A percentile compares a stretch with the other conserved stretches of the same genome.
These are phyloP conservation scores for Prunus mume DNA, from an alignment of 306 rosid species.

Conservation along the genomic window DNA sequence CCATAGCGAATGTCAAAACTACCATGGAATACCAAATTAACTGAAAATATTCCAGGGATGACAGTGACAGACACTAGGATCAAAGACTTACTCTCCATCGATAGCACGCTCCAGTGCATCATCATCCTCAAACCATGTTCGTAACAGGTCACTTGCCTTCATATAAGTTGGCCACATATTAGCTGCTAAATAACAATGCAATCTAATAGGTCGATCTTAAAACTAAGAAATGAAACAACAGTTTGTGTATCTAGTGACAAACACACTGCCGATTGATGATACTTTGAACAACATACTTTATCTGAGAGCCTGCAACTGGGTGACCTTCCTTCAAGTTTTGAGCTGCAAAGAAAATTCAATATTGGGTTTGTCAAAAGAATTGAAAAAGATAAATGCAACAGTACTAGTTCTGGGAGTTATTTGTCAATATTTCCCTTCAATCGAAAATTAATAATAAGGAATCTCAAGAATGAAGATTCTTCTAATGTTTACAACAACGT, in stretches of 20 bases:
- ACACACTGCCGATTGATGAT: neutral
- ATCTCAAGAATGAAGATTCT: neutral
- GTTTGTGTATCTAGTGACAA: neutral
- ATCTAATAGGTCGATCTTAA: constrained; percentile 12
- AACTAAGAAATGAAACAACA: neutral
- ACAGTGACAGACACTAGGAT: constrained; percentile 7
- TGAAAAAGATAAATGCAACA: neutral
- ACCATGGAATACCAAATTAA: neutral
- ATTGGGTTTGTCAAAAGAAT: neutral
- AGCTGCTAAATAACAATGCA: constrained; percentile 23
- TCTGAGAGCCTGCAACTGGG: constrained; percentile 85
- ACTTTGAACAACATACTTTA: constrained; percentile 60
- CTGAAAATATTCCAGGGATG: neutral
- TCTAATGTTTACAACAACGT: neutral
- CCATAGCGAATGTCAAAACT: constrained; percentile 10
- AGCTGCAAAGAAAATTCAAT: constrained; percentile 48
- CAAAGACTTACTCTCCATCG: constrained; percentile 72
- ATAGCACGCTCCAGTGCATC: constrained; percentile 92
- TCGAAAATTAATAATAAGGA: too few relatives aligned
- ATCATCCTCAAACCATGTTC: constrained; percentile 75
- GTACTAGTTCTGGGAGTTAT: neutral
- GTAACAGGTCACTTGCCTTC: constrained; percentile 76
- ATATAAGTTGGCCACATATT: constrained; percentile 28
- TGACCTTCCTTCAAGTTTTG: constrained; percentile 90
- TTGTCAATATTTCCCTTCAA: neutral